phyloP scores from a whole-genome alignment of 2,329 filamentous ascomycete species.

The Bimuria novae-zelandiae region DNA sequence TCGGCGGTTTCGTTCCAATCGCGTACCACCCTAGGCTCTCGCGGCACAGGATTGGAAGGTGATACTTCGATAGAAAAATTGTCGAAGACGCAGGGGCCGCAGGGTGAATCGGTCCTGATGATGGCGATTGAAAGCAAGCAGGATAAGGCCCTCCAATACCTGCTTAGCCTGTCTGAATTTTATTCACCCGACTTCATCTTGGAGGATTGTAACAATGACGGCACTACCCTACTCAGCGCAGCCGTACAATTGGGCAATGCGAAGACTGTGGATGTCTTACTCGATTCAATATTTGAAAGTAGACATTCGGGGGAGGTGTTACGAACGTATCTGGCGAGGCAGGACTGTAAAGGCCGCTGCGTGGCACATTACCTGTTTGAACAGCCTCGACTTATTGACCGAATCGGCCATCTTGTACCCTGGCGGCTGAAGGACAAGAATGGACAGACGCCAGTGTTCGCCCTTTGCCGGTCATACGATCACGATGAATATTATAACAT shows the following conservation, averaged over 20 bases:
- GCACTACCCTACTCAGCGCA: slow-evolving; percentile 85
- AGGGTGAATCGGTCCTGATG: slow-evolving; percentile 78
- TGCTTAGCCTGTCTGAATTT: slow-evolving; percentile 76
- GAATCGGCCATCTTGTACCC: slow-evolving; percentile 76
- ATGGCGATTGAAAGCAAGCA: slow-evolving; percentile 64
- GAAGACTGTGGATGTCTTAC: slow-evolving; percentile 73
- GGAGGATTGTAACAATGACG: slow-evolving; percentile 85
- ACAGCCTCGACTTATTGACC: slow-evolving; percentile 76
- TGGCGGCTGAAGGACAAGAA: slow-evolving; percentile 95
- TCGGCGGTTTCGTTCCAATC: slow-evolving; percentile 86
- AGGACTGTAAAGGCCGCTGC: slow-evolving; percentile 85
- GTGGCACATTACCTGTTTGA: slow-evolving; percentile 97
- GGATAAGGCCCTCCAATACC: slow-evolving; percentile 73
- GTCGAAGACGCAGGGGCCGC: slow-evolving; percentile 69
- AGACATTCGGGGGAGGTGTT: slow-evolving; percentile 62
- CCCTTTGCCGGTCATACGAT: slow-evolving; percentile 92
- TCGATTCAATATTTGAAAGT: slow-evolving; percentile 68
- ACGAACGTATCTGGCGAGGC: slow-evolving; percentile 69
- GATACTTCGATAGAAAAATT: slow-evolving; percentile 83
- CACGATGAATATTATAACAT: slow-evolving; percentile 84
- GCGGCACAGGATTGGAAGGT: slow-evolving; percentile 75
- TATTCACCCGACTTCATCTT: slow-evolving; percentile 74
- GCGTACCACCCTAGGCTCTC: slow-evolving; percentile 67
- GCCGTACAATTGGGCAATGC: slow-evolving; percentile 83
- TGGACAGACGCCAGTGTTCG: slow-evolving; percentile 96